Evolutionary conservation across 176 grass and related monocot species (phyloP).

Genomic region (Elymus sibiricus): DNA sequence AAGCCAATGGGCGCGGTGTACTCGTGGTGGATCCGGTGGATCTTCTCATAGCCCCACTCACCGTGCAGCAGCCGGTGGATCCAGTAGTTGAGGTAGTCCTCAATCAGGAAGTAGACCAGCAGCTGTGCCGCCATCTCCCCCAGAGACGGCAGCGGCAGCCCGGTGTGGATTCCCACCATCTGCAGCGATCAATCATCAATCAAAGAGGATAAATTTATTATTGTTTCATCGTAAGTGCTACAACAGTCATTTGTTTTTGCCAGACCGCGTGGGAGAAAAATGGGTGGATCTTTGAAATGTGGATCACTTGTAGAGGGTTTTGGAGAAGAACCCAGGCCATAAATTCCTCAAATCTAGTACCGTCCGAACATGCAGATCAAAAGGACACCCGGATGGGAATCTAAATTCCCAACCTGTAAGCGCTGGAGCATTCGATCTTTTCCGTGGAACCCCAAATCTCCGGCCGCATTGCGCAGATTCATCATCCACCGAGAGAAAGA

Average conservation of each 20-base stretch:
- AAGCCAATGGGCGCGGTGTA: conserved; percentile 84
- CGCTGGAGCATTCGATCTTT: neutral
- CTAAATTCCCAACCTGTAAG: neutral
- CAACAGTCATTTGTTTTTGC: neutral
- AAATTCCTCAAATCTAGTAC: neutral
- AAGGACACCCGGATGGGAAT: neutral
- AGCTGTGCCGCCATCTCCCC: conserved; percentile 51
- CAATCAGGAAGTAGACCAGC: conserved; percentile 67
- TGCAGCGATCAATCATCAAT: conserved; percentile 23
- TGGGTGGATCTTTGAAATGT: neutral
- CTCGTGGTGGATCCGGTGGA: conserved; percentile 66
- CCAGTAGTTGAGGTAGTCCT: conserved; percentile 93
- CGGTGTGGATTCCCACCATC: conserved; percentile 74
- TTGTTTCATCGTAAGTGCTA: neutral
- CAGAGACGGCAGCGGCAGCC: conserved; percentile 62
- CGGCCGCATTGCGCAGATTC: conserved; percentile 27
- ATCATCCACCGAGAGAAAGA: neutral
- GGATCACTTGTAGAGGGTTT: conserved; percentile 10
- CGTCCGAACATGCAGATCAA: conserved; percentile 12
- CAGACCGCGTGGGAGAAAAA: neutral
- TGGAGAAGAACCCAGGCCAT: conserved; percentile 17
- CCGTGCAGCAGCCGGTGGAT: conserved; percentile 77
- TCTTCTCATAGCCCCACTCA: conserved; percentile 52
- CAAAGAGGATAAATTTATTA: neutral
- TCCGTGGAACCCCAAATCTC: conserved; percentile 9